Evolutionary conservation across 106 monocot species (phyloP), one percentile per base, ranked within the genome.

Genomic region (Acorus gramineus): DNA sequence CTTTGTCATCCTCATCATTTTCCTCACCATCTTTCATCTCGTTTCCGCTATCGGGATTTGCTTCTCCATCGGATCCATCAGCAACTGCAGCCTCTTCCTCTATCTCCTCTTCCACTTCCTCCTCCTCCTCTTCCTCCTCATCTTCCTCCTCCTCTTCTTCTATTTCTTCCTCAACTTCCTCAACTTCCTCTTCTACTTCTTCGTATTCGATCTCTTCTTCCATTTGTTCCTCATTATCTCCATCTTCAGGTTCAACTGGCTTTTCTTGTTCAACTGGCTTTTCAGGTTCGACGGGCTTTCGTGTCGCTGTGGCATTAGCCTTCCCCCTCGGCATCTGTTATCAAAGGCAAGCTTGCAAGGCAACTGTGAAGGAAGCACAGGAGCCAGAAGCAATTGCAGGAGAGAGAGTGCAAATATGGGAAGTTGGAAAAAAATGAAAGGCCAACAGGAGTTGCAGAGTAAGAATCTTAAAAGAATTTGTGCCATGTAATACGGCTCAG

Each of bases 361-460:
- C 66, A 74, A 85, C 89, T 90, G 82, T 82, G 85, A 65, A 73
- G 68, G 75, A 70, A 82, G 73, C 82, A 85, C 77, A 82, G 85
- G 52, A 77, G 79, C 85, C 80, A 73, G 72, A 75, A 76, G 84
- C 77, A 79, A 69, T 84, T 81, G 69, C 69, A 70, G 66, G 76
- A 75, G 80, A 78, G 70, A 72, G 69, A 62, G 75, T 69, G 71
- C 57, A 81, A 44, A 69, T 50, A 73, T 59, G 63, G 77, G 63
- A 70, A 79, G 66, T 74, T 60, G 74, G 75, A 63, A 76, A 85
- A 82, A 67, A 84, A 76, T 47, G 71, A 84, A 84, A 77, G 79
- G 69, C 77, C 76, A 81, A 78, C 49, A 78, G 74, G 78, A 86
- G 74, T 78, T 73, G 72, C 75, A 78, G 57, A 77, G 66, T 79